phyloP scores from a whole-genome alignment of 352 stramenopile genomes.

The Phytophthora hybrid region DNA sequence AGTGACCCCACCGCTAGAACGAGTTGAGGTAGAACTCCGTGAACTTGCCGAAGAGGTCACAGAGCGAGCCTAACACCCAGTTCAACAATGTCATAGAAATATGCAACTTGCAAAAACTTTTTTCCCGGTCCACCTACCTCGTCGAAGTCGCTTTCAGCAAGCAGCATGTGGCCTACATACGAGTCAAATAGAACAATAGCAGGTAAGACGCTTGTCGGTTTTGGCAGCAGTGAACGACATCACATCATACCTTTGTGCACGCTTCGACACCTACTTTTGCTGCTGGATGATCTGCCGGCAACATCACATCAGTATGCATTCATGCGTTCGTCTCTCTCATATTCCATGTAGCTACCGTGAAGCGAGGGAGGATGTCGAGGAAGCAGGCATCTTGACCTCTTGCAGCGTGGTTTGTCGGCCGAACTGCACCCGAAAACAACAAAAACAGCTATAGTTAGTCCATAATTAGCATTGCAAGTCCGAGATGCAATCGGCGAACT shows the following conservation, averaged over 20 bases:
- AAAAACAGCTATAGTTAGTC: too few species aligned
- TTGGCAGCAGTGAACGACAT: background rate
- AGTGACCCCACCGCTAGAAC: constrained; percentile 1
- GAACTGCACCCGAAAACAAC: too few species aligned
- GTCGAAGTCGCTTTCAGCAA: constrained; percentile 15
- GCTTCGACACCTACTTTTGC: background rate
- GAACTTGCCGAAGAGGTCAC: constrained; percentile 22
- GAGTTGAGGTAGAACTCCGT: constrained; percentile 14
- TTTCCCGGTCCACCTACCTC: constrained; percentile 1
- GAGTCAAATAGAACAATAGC: background rate
- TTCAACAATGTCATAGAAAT: background rate
- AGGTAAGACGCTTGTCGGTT: background rate
- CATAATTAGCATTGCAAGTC: too few species aligned
- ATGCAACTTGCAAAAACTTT: background rate
- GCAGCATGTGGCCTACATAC: constrained; percentile 2
- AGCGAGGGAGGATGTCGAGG: background rate
- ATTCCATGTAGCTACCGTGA: background rate
- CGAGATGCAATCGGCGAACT: too few species aligned
- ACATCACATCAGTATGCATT: background rate
- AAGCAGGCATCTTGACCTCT: background rate
- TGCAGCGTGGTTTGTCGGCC: background rate
- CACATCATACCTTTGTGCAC: background rate
- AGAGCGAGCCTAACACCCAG: constrained; percentile 6
- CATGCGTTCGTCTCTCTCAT: background rate
- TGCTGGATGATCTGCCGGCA: background rate